A percentile compares a stretch with the other conserved stretches of the same genome.
phyloP scores from a whole-genome alignment of 2,329 filamentous ascomycete species.

The Sordariomycetes sp. region DNA sequence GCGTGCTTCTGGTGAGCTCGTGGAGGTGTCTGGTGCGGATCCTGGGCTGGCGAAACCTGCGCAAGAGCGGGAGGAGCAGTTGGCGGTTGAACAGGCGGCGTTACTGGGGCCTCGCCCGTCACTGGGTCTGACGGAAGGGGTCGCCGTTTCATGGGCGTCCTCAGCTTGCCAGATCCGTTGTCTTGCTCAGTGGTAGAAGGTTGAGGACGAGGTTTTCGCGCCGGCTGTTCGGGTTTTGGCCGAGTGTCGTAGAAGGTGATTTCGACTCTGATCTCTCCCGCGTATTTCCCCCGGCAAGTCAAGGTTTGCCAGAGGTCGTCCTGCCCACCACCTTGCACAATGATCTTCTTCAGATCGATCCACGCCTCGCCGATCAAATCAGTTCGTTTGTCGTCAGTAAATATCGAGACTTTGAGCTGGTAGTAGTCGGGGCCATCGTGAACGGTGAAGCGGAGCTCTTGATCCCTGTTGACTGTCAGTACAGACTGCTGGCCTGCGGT shows the following conservation, averaged over 20 bases:
- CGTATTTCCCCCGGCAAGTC: conserved; percentile 86
- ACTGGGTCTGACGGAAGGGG: conserved; percentile 76
- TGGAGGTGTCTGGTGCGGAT: conserved; percentile 36
- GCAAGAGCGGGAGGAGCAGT: conserved; percentile 17
- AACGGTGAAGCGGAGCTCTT: conserved; percentile 91
- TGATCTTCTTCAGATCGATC: conserved; percentile 73
- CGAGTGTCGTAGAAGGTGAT: conserved; percentile 92
- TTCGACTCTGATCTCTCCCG: conserved; percentile 88
- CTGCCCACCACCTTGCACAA: conserved; percentile 83
- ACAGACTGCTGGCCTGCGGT: background rate
- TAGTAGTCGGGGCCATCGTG: conserved; percentile 96
- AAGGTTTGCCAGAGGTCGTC: conserved; percentile 87
- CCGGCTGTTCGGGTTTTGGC: conserved; percentile 66
- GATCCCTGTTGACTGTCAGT: conserved; percentile 59
- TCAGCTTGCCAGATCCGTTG: conserved; percentile 31
- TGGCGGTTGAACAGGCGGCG: conserved; percentile 9
- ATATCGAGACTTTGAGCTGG: conserved; percentile 88
- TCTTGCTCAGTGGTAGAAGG: conserved; percentile 25
- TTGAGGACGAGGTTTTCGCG: conserved; percentile 40
- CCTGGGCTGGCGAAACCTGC: conserved; percentile 19
- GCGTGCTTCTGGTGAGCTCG: conserved; percentile 33
- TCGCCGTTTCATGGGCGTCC: conserved; percentile 64
- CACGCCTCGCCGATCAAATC: conserved; percentile 93
- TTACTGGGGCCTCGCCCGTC: conserved; percentile 33
- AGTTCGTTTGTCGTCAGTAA: conserved; percentile 97